These are phyloP conservation scores for Talaromyces sp. DNA, from an alignment of 2,329 filamentous ascomycete species.

Conservation along the genomic window DNA sequence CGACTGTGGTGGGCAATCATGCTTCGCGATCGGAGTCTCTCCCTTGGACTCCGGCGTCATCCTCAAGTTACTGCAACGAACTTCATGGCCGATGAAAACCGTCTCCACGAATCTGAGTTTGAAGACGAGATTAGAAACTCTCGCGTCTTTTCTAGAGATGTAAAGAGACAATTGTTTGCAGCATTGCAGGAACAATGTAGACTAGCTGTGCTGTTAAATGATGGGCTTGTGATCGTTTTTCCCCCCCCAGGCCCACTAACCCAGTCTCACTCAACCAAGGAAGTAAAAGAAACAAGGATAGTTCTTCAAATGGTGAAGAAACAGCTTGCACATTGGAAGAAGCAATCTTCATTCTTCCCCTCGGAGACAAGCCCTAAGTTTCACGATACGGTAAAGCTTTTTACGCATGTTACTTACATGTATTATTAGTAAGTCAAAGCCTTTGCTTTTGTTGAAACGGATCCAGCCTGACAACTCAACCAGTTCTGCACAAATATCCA, in stretches of 20 bases:
- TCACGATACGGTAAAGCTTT: constrained; percentile 42
- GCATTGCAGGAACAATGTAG: constrained; percentile 46
- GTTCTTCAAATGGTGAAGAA: constrained; percentile 13
- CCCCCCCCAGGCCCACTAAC: constrained; percentile 22
- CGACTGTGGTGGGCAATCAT: constrained; percentile 55
- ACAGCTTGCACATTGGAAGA: constrained; percentile 19
- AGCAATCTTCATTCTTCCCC: not conserved
- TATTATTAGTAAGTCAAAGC: constrained; percentile 45
- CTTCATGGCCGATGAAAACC: constrained; percentile 41
- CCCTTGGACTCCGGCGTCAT: constrained; percentile 47
- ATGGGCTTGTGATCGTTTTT: constrained; percentile 45
- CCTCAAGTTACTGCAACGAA: constrained; percentile 48
- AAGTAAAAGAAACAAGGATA: not conserved
- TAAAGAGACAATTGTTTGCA: constrained; percentile 42
- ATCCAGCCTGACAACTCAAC: not conserved
- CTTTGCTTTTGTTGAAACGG: not conserved
- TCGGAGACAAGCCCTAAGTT: constrained; percentile 16
- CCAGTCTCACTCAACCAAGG: constrained; percentile 8
- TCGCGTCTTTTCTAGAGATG: constrained; percentile 43
- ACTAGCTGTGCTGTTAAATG: constrained; percentile 45
- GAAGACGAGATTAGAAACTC: constrained; percentile 44
- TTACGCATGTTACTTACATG: constrained; percentile 49
- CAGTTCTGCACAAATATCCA: constrained; percentile 41
- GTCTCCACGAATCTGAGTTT: constrained; percentile 42
- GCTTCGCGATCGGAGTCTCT: constrained; percentile 48